phyloP scores from a whole-genome alignment of 148 eudicot species.

The Vaccinium darrowii region DNA sequence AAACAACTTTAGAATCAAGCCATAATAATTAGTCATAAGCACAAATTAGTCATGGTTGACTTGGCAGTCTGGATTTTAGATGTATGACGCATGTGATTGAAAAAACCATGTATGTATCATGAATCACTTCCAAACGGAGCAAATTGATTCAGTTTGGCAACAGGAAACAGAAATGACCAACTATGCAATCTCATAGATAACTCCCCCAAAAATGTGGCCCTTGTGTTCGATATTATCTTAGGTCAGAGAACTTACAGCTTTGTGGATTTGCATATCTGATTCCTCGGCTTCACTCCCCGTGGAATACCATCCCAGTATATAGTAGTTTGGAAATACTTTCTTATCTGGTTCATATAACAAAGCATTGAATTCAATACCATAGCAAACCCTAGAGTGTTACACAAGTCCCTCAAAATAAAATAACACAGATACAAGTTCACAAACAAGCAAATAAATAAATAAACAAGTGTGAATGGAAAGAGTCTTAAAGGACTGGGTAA shows the following conservation, averaged over 20 bases:
- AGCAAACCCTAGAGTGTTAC: not conserved
- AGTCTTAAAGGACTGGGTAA: conserved; percentile 14
- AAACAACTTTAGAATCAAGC: not conserved
- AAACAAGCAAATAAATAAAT: not conserved
- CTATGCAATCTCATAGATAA: not conserved
- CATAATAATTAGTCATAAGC: not conserved
- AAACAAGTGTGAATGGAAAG: not conserved
- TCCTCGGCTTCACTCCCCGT: conserved; percentile 89
- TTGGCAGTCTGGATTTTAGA: not conserved
- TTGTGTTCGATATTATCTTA: not conserved
- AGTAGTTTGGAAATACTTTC: conserved; percentile 86
- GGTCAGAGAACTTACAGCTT: conserved; percentile 58
- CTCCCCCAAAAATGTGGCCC: not conserved
- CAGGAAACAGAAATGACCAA: not conserved
- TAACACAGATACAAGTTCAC: not conserved
- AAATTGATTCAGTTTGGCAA: not conserved
- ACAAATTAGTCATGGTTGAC: not conserved
- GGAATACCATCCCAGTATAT: conserved; percentile 94
- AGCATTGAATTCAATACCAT: not conserved
- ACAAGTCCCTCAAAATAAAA: not conserved
- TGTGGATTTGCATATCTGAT: conserved; percentile 86
- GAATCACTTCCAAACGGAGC: not conserved
- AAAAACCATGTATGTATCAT: not conserved
- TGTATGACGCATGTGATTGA: not conserved
- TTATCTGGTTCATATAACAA: conserved; percentile 53